Base-by-base conservation (phyloP, 352 stramenopile species). In the Plasmopara halstedii region DNA sequence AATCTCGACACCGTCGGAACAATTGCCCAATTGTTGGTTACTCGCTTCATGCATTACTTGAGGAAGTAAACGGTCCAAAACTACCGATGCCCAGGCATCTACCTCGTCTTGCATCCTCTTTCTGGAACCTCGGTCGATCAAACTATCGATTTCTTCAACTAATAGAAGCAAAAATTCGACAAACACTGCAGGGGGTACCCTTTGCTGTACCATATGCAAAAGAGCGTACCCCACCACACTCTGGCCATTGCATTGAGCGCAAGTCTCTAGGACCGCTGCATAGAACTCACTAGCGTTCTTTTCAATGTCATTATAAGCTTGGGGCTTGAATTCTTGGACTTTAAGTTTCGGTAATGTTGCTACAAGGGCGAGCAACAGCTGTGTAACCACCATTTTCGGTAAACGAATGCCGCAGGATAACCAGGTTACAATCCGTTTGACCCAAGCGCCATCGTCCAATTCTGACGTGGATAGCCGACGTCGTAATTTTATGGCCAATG, bases 401-500 rank as follows among this genome's bases (percentile, higher is more conserved):
- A 73, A 51, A n/a, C 51, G 40, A 6, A 29, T 22, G 44, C 11
- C 35, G 40, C 56, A 32, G n/a, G 70, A 63, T 56, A 89, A 67
- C 77, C 77, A 89, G 40, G 52, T 51, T 41, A 85, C 54, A 36
- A 89, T 62, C 21, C 70, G 65, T 19, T 67, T 50, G 21, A 56
- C 65, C 77, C 73, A 85, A 18, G 13, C 26, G 7, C 23, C 25
- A 1, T 46, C 48, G 14, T 55, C 66, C 38, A 18, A 44, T 19
- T 0, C 64, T 65, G 47, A 82, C 57, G 48, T 27, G 3, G 53
- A 51, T 25, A 74, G 64, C 34, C 85, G 67, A 17, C 76, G 73
- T 4, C 79, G 73, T 14, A 91, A 47, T 54, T 89, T 88, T 60
- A 73, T 88, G n/a, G 77, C 75, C 39, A 91, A 64, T 53, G 80